These are phyloP conservation scores for Cucumis sativus DNA, from an alignment of 306 rosid genomes.

Conservation along the genomic window DNA sequence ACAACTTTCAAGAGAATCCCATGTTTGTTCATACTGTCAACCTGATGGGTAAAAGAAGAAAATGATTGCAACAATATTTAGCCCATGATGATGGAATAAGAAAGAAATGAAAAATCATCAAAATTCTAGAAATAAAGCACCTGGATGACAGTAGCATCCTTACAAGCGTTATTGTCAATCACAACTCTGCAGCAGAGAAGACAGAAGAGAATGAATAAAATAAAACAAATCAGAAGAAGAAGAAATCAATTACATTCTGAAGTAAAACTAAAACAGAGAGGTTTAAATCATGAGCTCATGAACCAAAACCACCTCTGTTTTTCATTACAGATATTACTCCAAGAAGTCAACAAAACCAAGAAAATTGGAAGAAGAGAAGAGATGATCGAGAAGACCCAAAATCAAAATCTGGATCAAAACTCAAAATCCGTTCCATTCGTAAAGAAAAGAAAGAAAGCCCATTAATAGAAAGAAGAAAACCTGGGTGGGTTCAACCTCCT, in stretches of 20 bases:
- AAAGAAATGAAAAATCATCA: not conserved
- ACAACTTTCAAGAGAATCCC: conserved; percentile 85
- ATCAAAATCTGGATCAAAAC: not conserved
- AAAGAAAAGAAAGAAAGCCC: not conserved
- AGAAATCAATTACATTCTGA: not conserved
- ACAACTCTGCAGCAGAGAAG: conserved; percentile 64
- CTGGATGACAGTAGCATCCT: conserved; percentile 75
- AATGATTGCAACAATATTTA: not conserved
- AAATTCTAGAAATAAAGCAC: conserved; percentile 18
- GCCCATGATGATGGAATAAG: not conserved
- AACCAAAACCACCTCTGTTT: not conserved
- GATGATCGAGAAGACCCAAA: not conserved
- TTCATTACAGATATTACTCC: not conserved
- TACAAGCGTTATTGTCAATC: conserved; percentile 65
- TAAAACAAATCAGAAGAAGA: conserved; percentile 3
- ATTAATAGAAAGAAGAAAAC: conserved; percentile 8
- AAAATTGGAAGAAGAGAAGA: not conserved
- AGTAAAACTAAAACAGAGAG: not conserved
- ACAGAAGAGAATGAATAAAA: not conserved
- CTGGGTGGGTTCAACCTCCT: conserved; percentile 60
- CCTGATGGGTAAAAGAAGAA: conserved; percentile 26
- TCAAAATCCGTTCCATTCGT: not conserved
- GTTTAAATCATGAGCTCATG: not conserved
- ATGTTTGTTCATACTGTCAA: conserved; percentile 85
- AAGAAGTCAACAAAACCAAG: not conserved